phyloP scores from a whole-genome alignment of 768 basidiomycete genomes.

The Favolaschia claudopus region DNA sequence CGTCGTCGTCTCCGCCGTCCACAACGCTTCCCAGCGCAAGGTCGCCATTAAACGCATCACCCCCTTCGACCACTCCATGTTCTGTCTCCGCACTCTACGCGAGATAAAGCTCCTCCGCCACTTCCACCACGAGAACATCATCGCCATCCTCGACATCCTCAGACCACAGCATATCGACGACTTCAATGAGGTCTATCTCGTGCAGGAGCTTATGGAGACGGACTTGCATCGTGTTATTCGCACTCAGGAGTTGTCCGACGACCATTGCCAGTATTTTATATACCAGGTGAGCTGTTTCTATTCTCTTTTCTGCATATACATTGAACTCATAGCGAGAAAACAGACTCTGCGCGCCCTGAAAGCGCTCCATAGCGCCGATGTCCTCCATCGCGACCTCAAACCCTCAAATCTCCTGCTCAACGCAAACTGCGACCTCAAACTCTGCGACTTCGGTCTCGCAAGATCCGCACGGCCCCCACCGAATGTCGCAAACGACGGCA shows the following conservation, averaged over 20 bases:
- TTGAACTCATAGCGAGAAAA: neutral
- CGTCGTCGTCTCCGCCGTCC: constrained; percentile 85
- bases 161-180: constrained; percentile 75
- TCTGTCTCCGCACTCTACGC: constrained; percentile 82
- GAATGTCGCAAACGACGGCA: constrained; percentile 75
- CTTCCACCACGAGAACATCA: constrained; percentile 89
- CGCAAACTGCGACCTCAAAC: constrained; percentile 96
- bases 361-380: constrained; percentile 93
- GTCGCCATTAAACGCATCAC: constrained; percentile 97
- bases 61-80: constrained; percentile 95
- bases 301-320: constrained; percentile 11
- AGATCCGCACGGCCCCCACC: constrained; percentile 80
- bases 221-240: constrained; percentile 97
- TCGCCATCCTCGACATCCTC: constrained; percentile 94
- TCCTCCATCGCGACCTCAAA: constrained; percentile 95
- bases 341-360: constrained; percentile 93
- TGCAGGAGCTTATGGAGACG: constrained; percentile 86
- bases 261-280: constrained; percentile 97
- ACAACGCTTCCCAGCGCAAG: constrained; percentile 77
- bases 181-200: constrained; percentile 87
- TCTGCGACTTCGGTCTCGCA: constrained; percentile 84
- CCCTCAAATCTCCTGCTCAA: constrained; percentile 96
- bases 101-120: constrained; percentile 95
- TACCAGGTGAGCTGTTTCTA: constrained; percentile 77
- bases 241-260: constrained; percentile 92